Conservation (phyloP, 352 stramenopile species). For the Pilasporangium apinafurcum region DNA sequence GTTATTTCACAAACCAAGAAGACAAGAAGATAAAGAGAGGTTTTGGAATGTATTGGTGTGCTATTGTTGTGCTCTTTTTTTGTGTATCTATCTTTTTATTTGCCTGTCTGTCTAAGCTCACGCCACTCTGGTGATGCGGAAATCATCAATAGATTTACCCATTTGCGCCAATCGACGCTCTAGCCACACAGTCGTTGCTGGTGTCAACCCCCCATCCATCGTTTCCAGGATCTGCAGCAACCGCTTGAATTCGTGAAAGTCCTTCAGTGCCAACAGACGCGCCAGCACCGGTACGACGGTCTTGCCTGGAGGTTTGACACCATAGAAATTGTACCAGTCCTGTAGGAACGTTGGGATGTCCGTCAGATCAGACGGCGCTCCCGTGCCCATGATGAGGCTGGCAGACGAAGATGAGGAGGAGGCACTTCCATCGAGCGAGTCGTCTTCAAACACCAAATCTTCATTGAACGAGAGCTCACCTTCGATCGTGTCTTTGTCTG, state of each 20-base stretch:
- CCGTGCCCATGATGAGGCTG: conserved; percentile 20
- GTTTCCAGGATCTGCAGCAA: conserved; percentile 72
- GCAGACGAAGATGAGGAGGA: conserved; percentile 8
- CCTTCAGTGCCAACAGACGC: conserved; percentile 36
- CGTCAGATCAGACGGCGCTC: conserved; percentile 34
- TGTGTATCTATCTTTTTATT: conserved; percentile 1
- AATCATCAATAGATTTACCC: conserved; percentile 56
- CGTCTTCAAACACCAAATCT: conserved; percentile 30
- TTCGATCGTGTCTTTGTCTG: conserved; percentile 39
- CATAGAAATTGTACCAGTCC: conserved; percentile 82
- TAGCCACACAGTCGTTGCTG: conserved; percentile 63
- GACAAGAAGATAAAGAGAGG: no score
- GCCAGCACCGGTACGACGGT: conserved; percentile 70
- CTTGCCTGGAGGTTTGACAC: conserved; percentile 58
- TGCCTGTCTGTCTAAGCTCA: neutral
- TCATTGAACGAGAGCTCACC: conserved; percentile 28
- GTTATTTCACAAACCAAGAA: no score
- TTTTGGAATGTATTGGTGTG: no score
- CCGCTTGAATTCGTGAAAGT: conserved; percentile 55
- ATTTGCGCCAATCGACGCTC: conserved; percentile 52
- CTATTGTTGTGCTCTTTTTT: neutral
- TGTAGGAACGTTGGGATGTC: conserved; percentile 76
- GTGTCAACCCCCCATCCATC: conserved; percentile 64
- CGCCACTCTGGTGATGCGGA: conserved; percentile 18
- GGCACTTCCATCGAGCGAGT: conserved; percentile 18